Conservation (phyloP, 2,329 filamentous ascomycete genomes). For the Thielaviopsis ethacetica region DNA sequence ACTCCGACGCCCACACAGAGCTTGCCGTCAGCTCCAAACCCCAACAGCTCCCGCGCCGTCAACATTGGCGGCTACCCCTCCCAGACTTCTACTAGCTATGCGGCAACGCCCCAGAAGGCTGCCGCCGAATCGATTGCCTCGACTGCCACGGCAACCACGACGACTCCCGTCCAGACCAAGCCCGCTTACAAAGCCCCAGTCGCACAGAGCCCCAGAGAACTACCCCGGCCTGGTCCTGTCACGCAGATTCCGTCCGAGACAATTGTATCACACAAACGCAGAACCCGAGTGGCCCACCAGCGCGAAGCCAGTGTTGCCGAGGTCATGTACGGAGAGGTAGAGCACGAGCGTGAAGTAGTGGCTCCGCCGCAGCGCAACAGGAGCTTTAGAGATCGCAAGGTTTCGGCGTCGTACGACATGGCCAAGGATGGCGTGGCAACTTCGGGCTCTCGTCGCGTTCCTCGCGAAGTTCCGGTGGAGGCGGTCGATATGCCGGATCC, state of each 20-base stretch:
- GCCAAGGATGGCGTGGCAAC: background rate
- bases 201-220: background rate
- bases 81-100: slow-evolving; percentile 1
- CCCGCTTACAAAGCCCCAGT: slow-evolving; percentile 2
- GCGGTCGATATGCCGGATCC: slow-evolving; percentile 1
- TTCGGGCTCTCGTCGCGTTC: slow-evolving; percentile 5
- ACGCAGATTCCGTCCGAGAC: slow-evolving; percentile 1
- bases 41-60: slow-evolving; percentile 1
- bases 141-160: background rate
- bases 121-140: background rate
- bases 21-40: background rate
- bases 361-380: background rate
- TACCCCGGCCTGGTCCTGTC: background rate
- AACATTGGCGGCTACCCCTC: slow-evolving; percentile 6
- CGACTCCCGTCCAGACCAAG: slow-evolving; percentile 2
- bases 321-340: background rate
- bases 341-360: background rate
- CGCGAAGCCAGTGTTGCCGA: background rate
- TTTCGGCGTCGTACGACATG: background rate
- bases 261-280: slow-evolving; percentile 5
- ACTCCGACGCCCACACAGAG: slow-evolving; percentile 9
- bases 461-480: background rate
- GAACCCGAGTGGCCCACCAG: background rate
- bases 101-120: slow-evolving; percentile 2
- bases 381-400: slow-evolving; percentile 7